Evolutionary conservation across 208 protist genomes (phyloP).

Genomic region (Leishmania arabica): DNA sequence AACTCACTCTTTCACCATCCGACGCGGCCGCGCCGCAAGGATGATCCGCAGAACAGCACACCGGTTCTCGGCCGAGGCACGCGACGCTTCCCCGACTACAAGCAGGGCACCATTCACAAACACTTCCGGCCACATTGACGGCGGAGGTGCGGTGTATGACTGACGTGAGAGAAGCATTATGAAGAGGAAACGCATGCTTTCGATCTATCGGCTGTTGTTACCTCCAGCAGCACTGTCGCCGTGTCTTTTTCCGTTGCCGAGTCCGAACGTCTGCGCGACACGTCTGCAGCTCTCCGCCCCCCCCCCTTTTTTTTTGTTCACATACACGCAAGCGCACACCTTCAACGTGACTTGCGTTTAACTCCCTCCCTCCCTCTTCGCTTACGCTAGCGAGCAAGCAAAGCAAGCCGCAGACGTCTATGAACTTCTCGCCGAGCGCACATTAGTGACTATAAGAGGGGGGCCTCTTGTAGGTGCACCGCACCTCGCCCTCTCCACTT

Average conservation of each 20-base stretch:
- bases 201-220: background rate
- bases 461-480: background rate
- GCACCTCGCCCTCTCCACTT: background rate
- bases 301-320: background rate
- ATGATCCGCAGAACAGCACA: slow-evolving; percentile 69
- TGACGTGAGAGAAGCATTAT: background rate
- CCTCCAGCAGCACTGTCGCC: background rate
- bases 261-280: background rate
- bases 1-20: slow-evolving; percentile 80
- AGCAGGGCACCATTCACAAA: slow-evolving; percentile 58
- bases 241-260: background rate
- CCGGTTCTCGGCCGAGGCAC: slow-evolving; percentile 59
- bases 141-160: background rate
- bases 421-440: background rate
- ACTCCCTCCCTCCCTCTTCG: background rate
- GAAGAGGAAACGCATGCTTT: background rate
- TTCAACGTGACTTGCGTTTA: background rate
- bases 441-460: background rate
- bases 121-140: slow-evolving; percentile 68
- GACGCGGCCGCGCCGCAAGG: slow-evolving; percentile 60
- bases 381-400: background rate
- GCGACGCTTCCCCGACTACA: slow-evolving; percentile 77
- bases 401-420: background rate
- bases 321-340: background rate
- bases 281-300: background rate